Evolutionary conservation across 208 protist species (phyloP).

Genomic region (Acanthamoeba lenticulata): DNA sequence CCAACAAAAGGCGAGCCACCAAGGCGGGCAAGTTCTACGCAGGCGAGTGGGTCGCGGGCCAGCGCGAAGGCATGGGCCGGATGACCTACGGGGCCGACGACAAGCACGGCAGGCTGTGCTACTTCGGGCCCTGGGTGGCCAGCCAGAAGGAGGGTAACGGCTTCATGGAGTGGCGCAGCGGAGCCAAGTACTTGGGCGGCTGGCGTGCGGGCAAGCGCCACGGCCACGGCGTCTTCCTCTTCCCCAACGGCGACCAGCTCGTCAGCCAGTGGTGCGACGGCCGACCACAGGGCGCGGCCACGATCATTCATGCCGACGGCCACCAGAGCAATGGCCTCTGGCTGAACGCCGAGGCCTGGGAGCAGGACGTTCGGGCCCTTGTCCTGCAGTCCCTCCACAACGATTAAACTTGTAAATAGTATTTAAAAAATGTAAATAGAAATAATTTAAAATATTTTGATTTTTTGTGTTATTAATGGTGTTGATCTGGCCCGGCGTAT

Average conservation of each 20-base stretch:
- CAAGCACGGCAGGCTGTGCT: neutral
- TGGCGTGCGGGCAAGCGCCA: neutral
- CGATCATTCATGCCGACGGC: neutral
- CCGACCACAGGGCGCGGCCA: neutral
- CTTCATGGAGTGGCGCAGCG: conserved; percentile 35
- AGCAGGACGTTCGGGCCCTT: neutral
- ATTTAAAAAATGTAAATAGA: no score
- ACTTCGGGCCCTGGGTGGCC: neutral
- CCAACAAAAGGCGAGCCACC: neutral
- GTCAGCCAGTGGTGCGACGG: neutral
- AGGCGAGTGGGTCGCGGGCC: conserved; percentile 15
- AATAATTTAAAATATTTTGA: no score
- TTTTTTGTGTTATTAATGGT: neutral
- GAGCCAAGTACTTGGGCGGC: conserved; percentile 39
- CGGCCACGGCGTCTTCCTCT: conserved; percentile 37
- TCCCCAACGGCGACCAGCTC: conserved; percentile 20
- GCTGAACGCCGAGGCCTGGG: conserved; percentile 41
- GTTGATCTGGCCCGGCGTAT: neutral
- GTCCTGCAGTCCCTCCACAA: neutral
- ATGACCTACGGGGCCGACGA: conserved; percentile 20
- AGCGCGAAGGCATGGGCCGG: neutral
- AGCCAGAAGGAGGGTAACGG: neutral
- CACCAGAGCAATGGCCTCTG: neutral
- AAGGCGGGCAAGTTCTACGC: neutral
- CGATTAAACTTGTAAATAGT: no score